Conservation (phyloP, 352 stramenopile species). For the Aphanomyces euteiches region DNA sequence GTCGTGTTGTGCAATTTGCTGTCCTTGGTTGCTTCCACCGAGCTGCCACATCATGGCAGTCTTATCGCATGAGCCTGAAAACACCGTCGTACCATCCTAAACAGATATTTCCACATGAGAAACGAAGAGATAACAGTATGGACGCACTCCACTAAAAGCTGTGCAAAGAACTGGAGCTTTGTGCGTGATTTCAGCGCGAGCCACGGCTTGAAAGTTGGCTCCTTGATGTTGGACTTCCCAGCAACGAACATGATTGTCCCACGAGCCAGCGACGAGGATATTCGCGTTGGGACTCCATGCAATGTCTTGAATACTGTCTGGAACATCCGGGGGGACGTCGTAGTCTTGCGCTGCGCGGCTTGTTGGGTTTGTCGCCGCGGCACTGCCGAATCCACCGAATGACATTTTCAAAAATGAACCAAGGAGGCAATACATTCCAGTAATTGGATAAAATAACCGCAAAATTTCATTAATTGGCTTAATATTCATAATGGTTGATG, state of each 20-base stretch:
- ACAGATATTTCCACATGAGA: neutral
- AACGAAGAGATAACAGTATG: neutral
- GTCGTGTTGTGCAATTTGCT: conserved; percentile 88
- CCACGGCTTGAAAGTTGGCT: conserved; percentile 65
- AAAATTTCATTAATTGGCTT: neutral
- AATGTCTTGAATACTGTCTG: conserved; percentile 72
- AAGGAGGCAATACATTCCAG: neutral
- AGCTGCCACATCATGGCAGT: conserved; percentile 94
- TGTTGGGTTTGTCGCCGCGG: neutral
- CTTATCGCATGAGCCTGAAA: conserved; percentile 92
- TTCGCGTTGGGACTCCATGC: conserved; percentile 73
- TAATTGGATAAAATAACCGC: neutral
- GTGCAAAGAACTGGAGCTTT: conserved; percentile 90
- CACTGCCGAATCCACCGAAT: conserved; percentile 12
- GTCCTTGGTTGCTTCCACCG: conserved; percentile 60
- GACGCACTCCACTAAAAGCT: conserved; percentile 78
- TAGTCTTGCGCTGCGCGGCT: conserved; percentile 43
- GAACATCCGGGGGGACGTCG: conserved; percentile 56
- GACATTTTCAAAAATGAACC: conserved; percentile 13
- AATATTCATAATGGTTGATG: neutral
- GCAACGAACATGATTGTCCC: conserved; percentile 80
- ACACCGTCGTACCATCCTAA: conserved; percentile 91
- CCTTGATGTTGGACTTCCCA: conserved; percentile 78
- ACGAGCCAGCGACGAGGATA: conserved; percentile 69
- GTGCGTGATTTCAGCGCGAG: conserved; percentile 83